These are phyloP conservation scores for Fusarium subglutinans DNA, from an alignment of 2,329 filamentous ascomycete genomes.

Conservation along the genomic window DNA sequence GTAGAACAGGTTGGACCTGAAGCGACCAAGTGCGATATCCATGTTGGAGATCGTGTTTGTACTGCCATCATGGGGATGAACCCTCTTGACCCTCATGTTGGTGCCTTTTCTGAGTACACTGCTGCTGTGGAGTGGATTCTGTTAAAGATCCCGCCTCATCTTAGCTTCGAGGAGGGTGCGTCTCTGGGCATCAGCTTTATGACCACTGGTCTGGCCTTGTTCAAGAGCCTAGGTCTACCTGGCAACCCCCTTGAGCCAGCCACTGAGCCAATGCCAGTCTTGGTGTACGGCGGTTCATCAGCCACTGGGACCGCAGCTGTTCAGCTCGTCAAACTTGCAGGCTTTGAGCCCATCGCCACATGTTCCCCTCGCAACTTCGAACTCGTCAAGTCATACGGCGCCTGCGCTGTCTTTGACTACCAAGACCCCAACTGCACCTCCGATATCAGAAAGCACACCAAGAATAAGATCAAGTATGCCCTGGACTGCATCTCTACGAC, in stretches of 20 bases:
- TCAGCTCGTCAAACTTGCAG: conserved; percentile 7
- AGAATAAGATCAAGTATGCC: background rate
- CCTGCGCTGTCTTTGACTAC: conserved; percentile 15
- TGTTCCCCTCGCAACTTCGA: conserved; percentile 13
- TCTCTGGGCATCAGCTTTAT: conserved; percentile 54
- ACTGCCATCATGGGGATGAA: background rate
- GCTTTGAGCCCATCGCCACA: background rate
- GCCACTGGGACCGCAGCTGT: conserved; percentile 8
- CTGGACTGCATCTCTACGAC: background rate
- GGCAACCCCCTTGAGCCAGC: background rate
- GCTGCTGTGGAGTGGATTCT: conserved; percentile 50
- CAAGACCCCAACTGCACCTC: background rate
- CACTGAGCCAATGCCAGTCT: background rate
- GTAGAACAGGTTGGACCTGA: background rate
- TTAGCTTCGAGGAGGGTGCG: conserved; percentile 55
- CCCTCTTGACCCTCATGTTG: conserved; percentile 28
- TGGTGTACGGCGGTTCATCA: conserved; percentile 12
- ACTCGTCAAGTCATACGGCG: conserved; percentile 10
- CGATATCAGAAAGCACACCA: background rate
- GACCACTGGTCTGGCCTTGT: conserved; percentile 57
- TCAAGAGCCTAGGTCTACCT: conserved; percentile 49
- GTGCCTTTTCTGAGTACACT: conserved; percentile 53
- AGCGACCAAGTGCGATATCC: background rate
- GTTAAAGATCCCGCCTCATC: conserved; percentile 53
- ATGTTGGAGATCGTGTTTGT: background rate